Percentiles rank a stretch among this genome's conserved stretches.
phyloP scores from a whole-genome alignment of 495 filamentous ascomycete species.

The Neurospora sp. region DNA sequence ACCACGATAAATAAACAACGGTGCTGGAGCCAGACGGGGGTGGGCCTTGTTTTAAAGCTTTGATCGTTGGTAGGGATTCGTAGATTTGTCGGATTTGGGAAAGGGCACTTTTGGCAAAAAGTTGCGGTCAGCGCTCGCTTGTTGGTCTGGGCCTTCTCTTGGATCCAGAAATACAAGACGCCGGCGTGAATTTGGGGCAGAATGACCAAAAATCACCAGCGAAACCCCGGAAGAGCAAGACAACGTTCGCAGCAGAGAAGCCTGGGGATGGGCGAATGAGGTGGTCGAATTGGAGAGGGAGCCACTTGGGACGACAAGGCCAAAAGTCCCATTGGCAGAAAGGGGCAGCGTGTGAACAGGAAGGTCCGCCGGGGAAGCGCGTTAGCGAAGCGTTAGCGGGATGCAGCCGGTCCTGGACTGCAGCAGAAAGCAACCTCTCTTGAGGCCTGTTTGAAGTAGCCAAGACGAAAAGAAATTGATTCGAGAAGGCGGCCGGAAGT shows the following conservation, averaged over 20 bases:
- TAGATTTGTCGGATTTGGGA: not conserved
- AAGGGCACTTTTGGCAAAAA: not conserved
- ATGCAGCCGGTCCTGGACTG: not conserved
- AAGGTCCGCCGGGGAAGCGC: not conserved
- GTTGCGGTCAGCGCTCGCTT: not conserved
- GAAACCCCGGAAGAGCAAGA: not conserved
- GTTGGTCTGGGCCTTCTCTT: not conserved
- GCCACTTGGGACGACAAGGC: not conserved
- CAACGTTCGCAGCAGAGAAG: not conserved
- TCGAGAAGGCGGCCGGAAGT: not conserved
- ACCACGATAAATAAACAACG: conserved; percentile 3
- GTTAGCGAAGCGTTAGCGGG: not conserved
- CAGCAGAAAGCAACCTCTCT: not conserved
- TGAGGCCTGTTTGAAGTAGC: not conserved
- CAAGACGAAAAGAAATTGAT: not conserved
- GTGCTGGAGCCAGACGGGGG: not conserved
- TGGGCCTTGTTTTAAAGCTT: not conserved
- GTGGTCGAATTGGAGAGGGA: not conserved
- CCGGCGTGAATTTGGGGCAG: not conserved
- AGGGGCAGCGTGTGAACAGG: not conserved
- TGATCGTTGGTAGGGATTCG: not conserved
- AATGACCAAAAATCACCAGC: not conserved
- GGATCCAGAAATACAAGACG: not conserved
- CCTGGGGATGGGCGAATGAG: not conserved
- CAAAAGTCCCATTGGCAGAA: not conserved